Evolutionary conservation across 345 rosid genomes (phyloP).

Genomic region (Litchi chinensis): DNA sequence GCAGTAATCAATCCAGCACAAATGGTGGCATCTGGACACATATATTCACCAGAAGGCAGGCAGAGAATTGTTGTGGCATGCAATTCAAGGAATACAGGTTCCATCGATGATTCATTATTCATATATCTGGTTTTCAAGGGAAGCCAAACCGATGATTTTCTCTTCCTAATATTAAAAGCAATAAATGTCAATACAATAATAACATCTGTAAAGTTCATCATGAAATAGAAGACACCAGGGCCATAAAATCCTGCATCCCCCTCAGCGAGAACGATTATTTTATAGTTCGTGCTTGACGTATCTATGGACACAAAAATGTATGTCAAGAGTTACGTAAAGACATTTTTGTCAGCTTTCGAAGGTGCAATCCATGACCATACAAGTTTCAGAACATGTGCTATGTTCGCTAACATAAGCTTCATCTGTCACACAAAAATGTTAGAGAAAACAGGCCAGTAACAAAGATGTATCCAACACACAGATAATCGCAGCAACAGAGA

Average conservation of each 20-base stretch:
- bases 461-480: no score
- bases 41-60: constrained; percentile 14
- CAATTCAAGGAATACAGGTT: constrained; percentile 70
- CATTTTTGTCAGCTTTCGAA: no score
- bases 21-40: no score
- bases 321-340: no score
- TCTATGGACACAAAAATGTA: no score
- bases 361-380: no score
- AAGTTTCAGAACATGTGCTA: no score
- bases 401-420: no score
- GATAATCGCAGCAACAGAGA: no score
- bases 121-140: constrained; percentile 50
- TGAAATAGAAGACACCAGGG: background rate
- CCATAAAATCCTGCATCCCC: background rate
- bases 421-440: no score
- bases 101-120: constrained; percentile 41
- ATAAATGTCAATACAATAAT: constrained; percentile 23
- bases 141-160: constrained; percentile 75
- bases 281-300: background rate
- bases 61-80: constrained; percentile 91
- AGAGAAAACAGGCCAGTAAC: no score
- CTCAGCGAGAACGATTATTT: background rate
- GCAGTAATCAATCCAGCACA: no score
- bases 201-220: background rate
- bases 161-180: constrained; percentile 49